These are phyloP conservation scores for Bipolaris victoriae DNA, from an alignment of 2,329 filamentous ascomycete genomes.

Conservation along the genomic window DNA sequence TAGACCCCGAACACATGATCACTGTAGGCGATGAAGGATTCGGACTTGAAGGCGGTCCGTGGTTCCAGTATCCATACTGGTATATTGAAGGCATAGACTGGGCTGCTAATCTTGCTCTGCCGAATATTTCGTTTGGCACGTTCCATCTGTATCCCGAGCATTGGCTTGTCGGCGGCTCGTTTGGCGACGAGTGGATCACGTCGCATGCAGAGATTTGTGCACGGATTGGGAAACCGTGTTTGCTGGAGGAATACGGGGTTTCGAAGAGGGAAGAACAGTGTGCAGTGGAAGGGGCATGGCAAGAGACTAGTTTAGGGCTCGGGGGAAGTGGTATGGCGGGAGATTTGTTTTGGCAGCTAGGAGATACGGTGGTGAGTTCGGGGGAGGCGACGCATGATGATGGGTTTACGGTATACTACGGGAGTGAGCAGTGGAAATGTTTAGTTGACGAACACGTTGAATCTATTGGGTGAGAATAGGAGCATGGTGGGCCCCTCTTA, in stretches of 20 bases:
- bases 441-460: slow-evolving; percentile 38
- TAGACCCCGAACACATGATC: slow-evolving; percentile 67
- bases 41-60: slow-evolving; percentile 50
- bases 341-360: slow-evolving; percentile 46
- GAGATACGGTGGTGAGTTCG: slow-evolving; percentile 31
- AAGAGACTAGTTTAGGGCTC: slow-evolving; percentile 33
- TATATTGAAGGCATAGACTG: slow-evolving; percentile 61
- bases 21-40: slow-evolving; percentile 69
- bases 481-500: too few species aligned
- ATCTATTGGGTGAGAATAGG: slow-evolving; percentile 25
- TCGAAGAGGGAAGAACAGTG: slow-evolving; percentile 31
- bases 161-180: slow-evolving; percentile 45
- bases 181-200: slow-evolving; percentile 57
- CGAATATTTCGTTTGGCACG: slow-evolving; percentile 62
- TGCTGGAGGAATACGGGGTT: slow-evolving; percentile 51
- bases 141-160: slow-evolving; percentile 59
- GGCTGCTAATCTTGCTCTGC: slow-evolving; percentile 58
- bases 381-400: slow-evolving; percentile 37
- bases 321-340: slow-evolving; percentile 38
- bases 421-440: slow-evolving; percentile 39
- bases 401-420: slow-evolving; percentile 42
- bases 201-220: slow-evolving; percentile 52
- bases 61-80: slow-evolving; percentile 58
- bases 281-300: slow-evolving; percentile 39
- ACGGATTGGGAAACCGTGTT: slow-evolving; percentile 48